These are phyloP conservation scores for Hypoxylon sp. DNA, from an alignment of 2,329 filamentous ascomycete genomes.

Conservation along the genomic window DNA sequence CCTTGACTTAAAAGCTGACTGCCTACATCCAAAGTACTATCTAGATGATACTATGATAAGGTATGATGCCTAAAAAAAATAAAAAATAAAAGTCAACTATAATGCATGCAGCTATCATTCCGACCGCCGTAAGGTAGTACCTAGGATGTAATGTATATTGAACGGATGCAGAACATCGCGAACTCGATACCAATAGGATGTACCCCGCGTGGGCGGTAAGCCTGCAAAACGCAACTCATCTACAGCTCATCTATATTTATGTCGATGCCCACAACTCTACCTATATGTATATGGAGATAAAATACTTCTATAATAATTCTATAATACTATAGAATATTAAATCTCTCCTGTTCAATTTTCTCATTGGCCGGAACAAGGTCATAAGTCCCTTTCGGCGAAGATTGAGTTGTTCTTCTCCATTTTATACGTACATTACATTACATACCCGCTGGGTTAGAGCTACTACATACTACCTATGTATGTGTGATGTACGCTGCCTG, in stretches of 20 bases:
- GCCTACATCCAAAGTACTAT: too few relatives aligned
- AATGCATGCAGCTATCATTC: too few relatives aligned
- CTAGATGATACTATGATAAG: too few relatives aligned
- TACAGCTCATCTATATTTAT: conserved; percentile 28
- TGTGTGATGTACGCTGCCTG: conserved; percentile 29
- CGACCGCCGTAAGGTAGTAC: too few relatives aligned
- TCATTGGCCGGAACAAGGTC: conserved; percentile 26
- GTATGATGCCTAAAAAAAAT: too few relatives aligned
- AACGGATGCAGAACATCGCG: conserved; percentile 10
- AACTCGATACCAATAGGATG: conserved; percentile 27
- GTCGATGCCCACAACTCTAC: conserved; percentile 7
- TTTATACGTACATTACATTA: conserved; percentile 8
- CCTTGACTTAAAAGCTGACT: too few relatives aligned
- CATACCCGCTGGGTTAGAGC: conserved; percentile 29
- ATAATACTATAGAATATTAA: conserved; percentile 12
- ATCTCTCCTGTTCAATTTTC: conserved; percentile 20
- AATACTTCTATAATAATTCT: conserved; percentile 10
- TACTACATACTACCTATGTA: conserved; percentile 4
- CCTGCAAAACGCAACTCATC: conserved; percentile 24
- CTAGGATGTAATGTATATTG: too few relatives aligned
- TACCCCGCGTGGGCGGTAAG: conserved; percentile 34
- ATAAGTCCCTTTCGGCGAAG: conserved; percentile 18
- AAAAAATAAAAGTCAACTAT: too few relatives aligned
- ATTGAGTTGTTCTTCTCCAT: conserved; percentile 29
- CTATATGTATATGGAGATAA: not conserved